Conservation (phyloP, 2,329 filamentous ascomycete species). For the Ophiostoma angusticollis region DNA sequence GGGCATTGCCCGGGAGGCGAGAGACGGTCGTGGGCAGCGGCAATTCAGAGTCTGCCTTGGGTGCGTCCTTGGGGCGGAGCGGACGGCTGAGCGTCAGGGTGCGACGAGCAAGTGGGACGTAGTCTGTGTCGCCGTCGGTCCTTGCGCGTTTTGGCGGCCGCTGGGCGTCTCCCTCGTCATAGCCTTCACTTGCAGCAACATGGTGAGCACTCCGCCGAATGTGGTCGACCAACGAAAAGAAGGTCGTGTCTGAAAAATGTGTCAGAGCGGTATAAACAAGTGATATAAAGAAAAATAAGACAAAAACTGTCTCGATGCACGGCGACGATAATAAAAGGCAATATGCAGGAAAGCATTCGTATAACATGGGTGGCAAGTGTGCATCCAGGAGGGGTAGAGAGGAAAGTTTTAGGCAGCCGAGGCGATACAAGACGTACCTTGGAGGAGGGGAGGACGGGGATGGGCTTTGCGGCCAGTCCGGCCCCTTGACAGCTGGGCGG, state of each 20-base stretch:
- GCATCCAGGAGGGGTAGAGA: too few relatives aligned
- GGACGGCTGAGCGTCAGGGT: slow-evolving; percentile 4
- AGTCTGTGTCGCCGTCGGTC: slow-evolving; percentile 1
- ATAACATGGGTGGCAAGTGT: too few relatives aligned
- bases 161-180: not conserved
- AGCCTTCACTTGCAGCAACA: not conserved
- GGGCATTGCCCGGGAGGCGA: not conserved
- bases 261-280: not conserved
- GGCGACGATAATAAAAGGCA: too few relatives aligned
- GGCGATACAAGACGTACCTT: too few relatives aligned
- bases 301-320: too few relatives aligned
- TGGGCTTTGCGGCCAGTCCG: too few relatives aligned
- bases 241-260: not conserved
- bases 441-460: too few relatives aligned
- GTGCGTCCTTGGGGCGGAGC: too few relatives aligned
- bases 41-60: not conserved
- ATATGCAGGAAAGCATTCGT: too few relatives aligned
- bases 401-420: too few relatives aligned
- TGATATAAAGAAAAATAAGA: not conserved
- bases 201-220: not conserved
- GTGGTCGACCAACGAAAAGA: not conserved
- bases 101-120: slow-evolving; percentile 12
- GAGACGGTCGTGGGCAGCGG: not conserved
- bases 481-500: too few relatives aligned
- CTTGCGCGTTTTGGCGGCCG: slow-evolving; percentile 13